Percentiles rank a stretch among this genome's conserved stretches.
phyloP scores from a whole-genome alignment of 1,284 basidiomycete species.

The Leccinum pachyderme region DNA sequence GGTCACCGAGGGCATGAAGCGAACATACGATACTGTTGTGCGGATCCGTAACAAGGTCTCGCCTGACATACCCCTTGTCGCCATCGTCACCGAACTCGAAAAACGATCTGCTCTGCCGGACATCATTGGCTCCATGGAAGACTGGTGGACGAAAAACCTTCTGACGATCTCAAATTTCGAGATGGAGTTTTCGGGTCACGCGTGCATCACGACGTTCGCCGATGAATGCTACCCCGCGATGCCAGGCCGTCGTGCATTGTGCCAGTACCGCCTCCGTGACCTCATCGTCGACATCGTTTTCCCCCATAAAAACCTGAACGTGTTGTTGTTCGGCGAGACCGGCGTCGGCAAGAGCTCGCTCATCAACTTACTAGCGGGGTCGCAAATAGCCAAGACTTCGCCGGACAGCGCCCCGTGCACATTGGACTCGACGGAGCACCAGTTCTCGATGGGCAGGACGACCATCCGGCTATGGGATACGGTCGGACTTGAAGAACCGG shows the following conservation, averaged over 20 bases:
- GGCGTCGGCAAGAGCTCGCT: slow-evolving; percentile 36
- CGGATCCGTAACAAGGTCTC: slow-evolving; percentile 23
- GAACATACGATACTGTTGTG: slow-evolving; percentile 28
- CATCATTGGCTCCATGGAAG: slow-evolving; percentile 30
- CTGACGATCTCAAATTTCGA: slow-evolving; percentile 12
- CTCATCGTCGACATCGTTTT: slow-evolving; percentile 23
- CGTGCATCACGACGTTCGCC: slow-evolving; percentile 32
- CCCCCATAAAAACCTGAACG: slow-evolving; percentile 28
- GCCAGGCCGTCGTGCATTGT: slow-evolving; percentile 19
- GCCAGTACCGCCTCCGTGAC: slow-evolving; percentile 19
- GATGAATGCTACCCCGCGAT: slow-evolving; percentile 29
- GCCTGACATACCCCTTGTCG: slow-evolving; percentile 23
- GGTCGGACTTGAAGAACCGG: slow-evolving; percentile 32
- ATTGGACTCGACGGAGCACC: slow-evolving; percentile 24
- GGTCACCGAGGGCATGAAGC: slow-evolving; percentile 30
- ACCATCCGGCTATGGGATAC: slow-evolving; percentile 33
- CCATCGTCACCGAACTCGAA: slow-evolving; percentile 37
- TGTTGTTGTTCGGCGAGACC: slow-evolving; percentile 32
- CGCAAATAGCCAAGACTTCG: slow-evolving; percentile 25
- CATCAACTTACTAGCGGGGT: slow-evolving; percentile 31
- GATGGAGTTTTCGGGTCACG: slow-evolving; percentile 30
- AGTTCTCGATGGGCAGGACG: slow-evolving; percentile 20
- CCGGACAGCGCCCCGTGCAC: slow-evolving; percentile 29
- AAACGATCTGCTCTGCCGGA: slow-evolving; percentile 23
- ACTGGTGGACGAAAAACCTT: slow-evolving; percentile 34